Percentiles rank a stretch among this genome's conserved stretches.
Conservation (phyloP, 1,284 basidiomycete genomes). For the Puccinia polysora region DNA sequence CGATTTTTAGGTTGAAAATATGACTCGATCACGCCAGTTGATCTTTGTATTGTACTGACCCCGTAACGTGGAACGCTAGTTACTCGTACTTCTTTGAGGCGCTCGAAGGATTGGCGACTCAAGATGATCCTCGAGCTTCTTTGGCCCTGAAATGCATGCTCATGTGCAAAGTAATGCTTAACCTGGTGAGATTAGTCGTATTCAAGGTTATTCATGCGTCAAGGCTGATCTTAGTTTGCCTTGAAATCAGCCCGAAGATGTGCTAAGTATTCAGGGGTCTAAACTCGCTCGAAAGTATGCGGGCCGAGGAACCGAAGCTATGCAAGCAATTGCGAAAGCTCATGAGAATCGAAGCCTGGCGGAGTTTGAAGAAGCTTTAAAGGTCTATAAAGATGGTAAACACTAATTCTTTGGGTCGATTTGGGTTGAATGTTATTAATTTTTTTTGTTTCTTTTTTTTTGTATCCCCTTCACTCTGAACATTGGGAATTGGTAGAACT, state of each 20-base stretch:
- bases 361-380: slow-evolving; percentile 79
- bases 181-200: slow-evolving; percentile 69
- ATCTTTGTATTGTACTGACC: slow-evolving; percentile 1
- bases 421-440: not conserved
- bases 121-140: slow-evolving; percentile 61
- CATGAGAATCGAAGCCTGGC: slow-evolving; percentile 83
- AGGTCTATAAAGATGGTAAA: slow-evolving; percentile 79
- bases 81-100: slow-evolving; percentile 98
- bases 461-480: too few species aligned
- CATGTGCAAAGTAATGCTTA: slow-evolving; percentile 95
- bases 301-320: slow-evolving; percentile 75
- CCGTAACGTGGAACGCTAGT: too few species aligned
- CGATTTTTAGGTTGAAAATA: too few species aligned
- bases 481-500: slow-evolving; percentile 61
- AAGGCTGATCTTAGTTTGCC: slow-evolving; percentile 8
- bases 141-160: slow-evolving; percentile 94
- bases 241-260: slow-evolving; percentile 83
- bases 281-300: slow-evolving; percentile 84
- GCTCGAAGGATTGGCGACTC: slow-evolving; percentile 76
- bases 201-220: not conserved
- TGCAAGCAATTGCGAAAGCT: slow-evolving; percentile 89
- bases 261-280: slow-evolving; percentile 73
- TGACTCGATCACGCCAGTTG: not conserved
- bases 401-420: not conserved
- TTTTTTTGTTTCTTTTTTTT: too few species aligned